Evolutionary conservation across 1,139 yeast species (phyloP).

Genomic region (Taphrina deformans): DNA sequence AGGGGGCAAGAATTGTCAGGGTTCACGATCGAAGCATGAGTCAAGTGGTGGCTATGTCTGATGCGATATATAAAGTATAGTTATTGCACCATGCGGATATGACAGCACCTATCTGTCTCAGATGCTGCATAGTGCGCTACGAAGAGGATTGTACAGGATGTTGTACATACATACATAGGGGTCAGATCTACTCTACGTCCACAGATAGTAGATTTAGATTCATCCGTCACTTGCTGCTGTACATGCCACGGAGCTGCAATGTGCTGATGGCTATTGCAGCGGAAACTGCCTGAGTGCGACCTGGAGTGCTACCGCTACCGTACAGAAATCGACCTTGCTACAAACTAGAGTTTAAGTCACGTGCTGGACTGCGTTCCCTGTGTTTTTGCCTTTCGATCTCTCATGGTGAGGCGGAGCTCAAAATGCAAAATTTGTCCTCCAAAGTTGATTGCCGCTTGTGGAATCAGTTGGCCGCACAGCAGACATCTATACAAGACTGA

Average conservation of each 20-base stretch:
- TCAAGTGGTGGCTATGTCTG: constrained; percentile 68
- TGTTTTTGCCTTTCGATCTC: not conserved
- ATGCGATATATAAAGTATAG: constrained; percentile 51
- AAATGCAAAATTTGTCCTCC: not conserved
- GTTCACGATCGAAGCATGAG: constrained; percentile 77
- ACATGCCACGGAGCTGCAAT: no score
- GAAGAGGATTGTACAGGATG: no score
- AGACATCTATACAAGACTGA: not conserved
- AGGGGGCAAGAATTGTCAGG: constrained; percentile 76
- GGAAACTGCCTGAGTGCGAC: no score
- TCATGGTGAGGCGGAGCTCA: not conserved
- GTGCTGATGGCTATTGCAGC: no score
- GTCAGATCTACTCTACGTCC: no score
- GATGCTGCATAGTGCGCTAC: no score
- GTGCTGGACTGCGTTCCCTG: constrained; percentile 13
- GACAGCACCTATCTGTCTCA: not conserved
- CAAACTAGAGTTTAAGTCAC: no score
- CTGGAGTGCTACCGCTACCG: no score
- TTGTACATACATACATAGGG: no score
- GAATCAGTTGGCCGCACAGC: not conserved
- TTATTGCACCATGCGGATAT: not conserved
- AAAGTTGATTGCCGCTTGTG: not conserved
- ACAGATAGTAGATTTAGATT: no score
- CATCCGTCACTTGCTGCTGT: no score
- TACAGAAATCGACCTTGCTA: no score